Percentiles rank a stretch among this genome's conserved stretches.
Evolutionary conservation across 139 green algal genomes (phyloP).

Genomic region (Chara braunii): DNA sequence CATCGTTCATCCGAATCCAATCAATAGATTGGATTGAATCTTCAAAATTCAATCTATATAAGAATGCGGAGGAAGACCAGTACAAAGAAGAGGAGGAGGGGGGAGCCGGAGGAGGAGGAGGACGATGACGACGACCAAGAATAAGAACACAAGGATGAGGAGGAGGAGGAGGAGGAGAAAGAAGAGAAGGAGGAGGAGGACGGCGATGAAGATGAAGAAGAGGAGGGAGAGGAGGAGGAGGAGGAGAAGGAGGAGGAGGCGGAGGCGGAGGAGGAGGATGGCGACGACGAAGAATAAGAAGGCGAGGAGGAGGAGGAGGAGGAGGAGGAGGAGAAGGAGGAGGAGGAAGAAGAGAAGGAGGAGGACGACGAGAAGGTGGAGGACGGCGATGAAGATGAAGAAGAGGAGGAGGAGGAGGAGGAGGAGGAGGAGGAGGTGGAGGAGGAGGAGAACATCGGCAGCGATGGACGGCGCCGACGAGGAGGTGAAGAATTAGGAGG

Average conservation of each 20-base stretch:
- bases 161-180: background rate
- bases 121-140: conserved; percentile 18
- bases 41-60: no score
- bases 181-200: conserved; percentile 2
- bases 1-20: no score
- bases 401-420: conserved; percentile 11
- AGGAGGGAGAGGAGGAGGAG: conserved; percentile 2
- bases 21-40: no score
- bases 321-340: conserved; percentile 6
- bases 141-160: conserved; percentile 21
- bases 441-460: background rate
- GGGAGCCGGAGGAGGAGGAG: no score
- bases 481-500: no score
- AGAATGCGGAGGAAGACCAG: no score
- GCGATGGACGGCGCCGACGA: no score
- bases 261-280: no score
- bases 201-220: background rate
- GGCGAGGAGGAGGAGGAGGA: background rate
- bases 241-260: no score
- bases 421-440: background rate
- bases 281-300: no score
- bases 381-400: background rate
- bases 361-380: background rate
- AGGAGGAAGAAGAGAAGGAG: conserved; percentile 1
- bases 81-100: no score